Base-by-base conservation (phyloP, 2,329 filamentous ascomycete species). In the Exserohilum rostratum region DNA sequence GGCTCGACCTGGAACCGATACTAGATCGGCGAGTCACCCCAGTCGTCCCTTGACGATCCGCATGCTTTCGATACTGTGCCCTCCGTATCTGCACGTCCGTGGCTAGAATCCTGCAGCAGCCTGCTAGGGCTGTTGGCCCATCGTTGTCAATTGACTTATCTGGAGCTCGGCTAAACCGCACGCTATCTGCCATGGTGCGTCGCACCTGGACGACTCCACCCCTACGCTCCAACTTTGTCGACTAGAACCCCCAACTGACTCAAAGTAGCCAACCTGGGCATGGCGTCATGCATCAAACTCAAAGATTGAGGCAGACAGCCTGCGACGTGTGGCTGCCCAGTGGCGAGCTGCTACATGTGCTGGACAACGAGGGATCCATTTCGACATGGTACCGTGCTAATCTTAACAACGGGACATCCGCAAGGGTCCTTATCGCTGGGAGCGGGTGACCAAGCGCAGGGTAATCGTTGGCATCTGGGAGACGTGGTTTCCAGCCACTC, bases 261-360 rank as follows among this genome's bases (percentile, higher is more conserved):
- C 48, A n/a, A 25, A 27, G 22, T 34, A 38, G 13, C 53, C 43
- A n/a, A 33, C 37, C 30, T 40, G 31, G 20, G 43, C 25, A 52
- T 52, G 18, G 42, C 40, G 37, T 46, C 37, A 52, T 52, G 53
- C 43, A 47, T 17, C 46, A 51, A 39, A 27, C 34, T 39, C 34
- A 25, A 50, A 30, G 39, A 27, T 53, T 18, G 45, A 49, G 38
- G 35, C 29, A 46, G 22, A 43, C 35, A 37, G 29, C 20, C 38
- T 55, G 53, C 39, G 48, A 55, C 53, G 30, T 55, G 53, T 55
- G 48, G 48, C 53, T 55, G 38, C 35, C 30, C 37, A 12, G 48
- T 52, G 48, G 53, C 48, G 48, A 55, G 40, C 52, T 55, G 52
- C 47, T 39, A 15, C 22, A n/a, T 55, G 42, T 46, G 53, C 39